Evolutionary conservation across 768 basidiomycete genomes (phyloP), one percentile per base, ranked within the genome.

Genomic region (Panus rudis): DNA sequence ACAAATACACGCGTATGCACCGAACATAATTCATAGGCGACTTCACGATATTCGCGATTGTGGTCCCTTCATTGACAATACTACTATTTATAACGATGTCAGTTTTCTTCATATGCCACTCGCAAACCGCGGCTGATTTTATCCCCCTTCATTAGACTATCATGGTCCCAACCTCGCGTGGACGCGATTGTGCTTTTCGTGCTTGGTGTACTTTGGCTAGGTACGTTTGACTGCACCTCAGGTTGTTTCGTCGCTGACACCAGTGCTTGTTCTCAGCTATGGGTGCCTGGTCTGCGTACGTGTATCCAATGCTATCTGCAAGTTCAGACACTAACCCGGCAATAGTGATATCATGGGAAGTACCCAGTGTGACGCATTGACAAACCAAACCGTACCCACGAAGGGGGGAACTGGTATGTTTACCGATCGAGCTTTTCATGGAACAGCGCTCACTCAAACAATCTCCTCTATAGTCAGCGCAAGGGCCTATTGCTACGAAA

Each of bases 261-360:
- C n/a, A n/a, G n/a, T n/a, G n/a, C n/a, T n/a, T n/a, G n/a, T n/a
- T n/a, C n/a, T n/a, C 55, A 87, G 86, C 79, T 19, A 75, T 84
- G 77, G 85, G 72, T 24, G 76, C 86, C 14, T 89, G 85, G 84
- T 65, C 83, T 19, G 71, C 72, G 84, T 87, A 60, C 60, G 77
- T 40, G 52, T 45, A 32, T 14, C 35, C 37, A 34, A 4, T 16
- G 12, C n/a, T 10, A n/a, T 12, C 2, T 8, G 10, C 31, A 19
- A n/a, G 10, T 12, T 3, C 37, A 25, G 27, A 20, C 10, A 10
- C 13, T 39, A 12, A 37, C 16, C 44, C 14, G 20, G 17, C 2
- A 20, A 12, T 45, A 87, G 85, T 24, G 86, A 90, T 60, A 69
- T 88, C 42, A 79, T 87, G 46, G 82, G 84, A 3, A 54, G 38